Percentiles rank a stretch among this genome's conserved stretches.
Conservation (phyloP, 2,329 filamentous ascomycete species). For the Monascus ruber region DNA sequence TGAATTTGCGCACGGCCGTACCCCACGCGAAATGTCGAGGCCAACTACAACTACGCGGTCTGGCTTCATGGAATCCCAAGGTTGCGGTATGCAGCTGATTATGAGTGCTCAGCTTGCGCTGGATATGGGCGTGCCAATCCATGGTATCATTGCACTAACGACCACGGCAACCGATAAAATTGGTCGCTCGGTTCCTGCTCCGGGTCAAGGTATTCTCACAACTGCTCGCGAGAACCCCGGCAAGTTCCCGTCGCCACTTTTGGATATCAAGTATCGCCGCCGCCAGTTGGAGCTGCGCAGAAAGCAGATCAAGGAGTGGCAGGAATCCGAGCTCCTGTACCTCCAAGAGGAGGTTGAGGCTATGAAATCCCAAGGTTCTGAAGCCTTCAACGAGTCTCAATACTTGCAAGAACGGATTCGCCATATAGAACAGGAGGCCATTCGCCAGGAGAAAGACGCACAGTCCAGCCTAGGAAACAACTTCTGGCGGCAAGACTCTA, state of each 20-base stretch:
- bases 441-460: constrained; percentile 84
- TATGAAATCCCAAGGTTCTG: constrained; percentile 65
- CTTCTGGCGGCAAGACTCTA: constrained; percentile 95
- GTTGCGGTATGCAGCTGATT: constrained; percentile 94
- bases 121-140: constrained; percentile 97
- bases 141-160: constrained; percentile 85
- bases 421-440: constrained; percentile 81
- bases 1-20: constrained; percentile 89
- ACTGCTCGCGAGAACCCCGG: constrained; percentile 82
- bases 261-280: constrained; percentile 95
- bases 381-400: constrained; percentile 66
- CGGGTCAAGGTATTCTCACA: constrained; percentile 91
- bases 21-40: constrained; percentile 93
- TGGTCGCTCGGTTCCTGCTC: constrained; percentile 89
- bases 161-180: constrained; percentile 99
- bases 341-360: constrained; percentile 85
- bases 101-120: constrained; percentile 94
- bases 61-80: constrained; percentile 99
- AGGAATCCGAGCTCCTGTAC: constrained; percentile 87
- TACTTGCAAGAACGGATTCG: constrained; percentile 74
- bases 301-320: constrained; percentile 91
- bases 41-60: constrained; percentile 93
- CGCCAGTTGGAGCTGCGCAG: constrained; percentile 89
- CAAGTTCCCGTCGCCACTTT: constrained; percentile 87
- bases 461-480: constrained; percentile 89